These are phyloP conservation scores for Aspergillus baeticus DNA, from an alignment of 495 filamentous ascomycete species.

Conservation along the genomic window DNA sequence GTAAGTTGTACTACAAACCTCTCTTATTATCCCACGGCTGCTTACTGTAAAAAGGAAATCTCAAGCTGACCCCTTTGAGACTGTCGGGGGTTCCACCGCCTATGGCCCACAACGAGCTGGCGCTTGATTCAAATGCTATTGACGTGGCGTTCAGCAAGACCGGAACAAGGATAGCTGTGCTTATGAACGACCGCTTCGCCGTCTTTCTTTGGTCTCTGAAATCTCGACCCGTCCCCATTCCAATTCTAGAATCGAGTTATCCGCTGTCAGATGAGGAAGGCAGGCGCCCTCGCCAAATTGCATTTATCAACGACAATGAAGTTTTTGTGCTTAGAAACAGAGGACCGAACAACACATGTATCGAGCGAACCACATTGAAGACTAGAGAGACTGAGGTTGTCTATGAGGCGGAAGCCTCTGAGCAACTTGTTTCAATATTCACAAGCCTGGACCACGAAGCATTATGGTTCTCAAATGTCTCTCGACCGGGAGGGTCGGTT, in stretches of 20 bases:
- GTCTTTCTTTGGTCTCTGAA: constrained; percentile 64
- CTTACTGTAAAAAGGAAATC: constrained; percentile 39
- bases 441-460: constrained; percentile 33
- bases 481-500: constrained; percentile 23
- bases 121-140: constrained; percentile 58
- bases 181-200: constrained; percentile 62
- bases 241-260: constrained; percentile 47
- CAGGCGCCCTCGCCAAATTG: constrained; percentile 42
- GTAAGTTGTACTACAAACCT: constrained; percentile 35
- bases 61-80: constrained; percentile 85
- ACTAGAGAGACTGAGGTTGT: constrained; percentile 32
- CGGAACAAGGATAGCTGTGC: constrained; percentile 66
- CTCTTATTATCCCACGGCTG: neutral
- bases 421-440: constrained; percentile 43
- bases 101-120: constrained; percentile 79
- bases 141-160: constrained; percentile 73
- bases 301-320: constrained; percentile 44
- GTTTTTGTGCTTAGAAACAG: constrained; percentile 40
- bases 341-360: constrained; percentile 31
- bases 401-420: constrained; percentile 32
- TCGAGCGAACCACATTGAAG: constrained; percentile 40
- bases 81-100: constrained; percentile 86
- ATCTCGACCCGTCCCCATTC: constrained; percentile 41
- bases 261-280: constrained; percentile 35
- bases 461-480: constrained; percentile 43